These are phyloP conservation scores for Diaporthe sp. DNA, from an alignment of 2,329 filamentous ascomycete genomes.

Conservation along the genomic window DNA sequence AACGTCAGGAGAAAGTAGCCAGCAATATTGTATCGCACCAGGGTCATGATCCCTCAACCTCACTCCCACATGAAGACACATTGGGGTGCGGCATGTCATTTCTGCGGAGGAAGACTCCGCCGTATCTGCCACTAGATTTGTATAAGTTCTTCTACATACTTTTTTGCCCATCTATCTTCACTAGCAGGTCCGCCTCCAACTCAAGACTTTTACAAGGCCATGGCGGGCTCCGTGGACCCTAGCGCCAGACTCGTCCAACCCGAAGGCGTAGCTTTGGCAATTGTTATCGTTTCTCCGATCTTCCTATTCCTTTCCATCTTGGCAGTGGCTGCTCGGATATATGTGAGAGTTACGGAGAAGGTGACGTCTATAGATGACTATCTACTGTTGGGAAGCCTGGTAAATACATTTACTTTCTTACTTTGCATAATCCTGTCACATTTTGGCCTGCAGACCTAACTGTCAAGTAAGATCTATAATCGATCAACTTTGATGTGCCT, in stretches of 20 bases:
- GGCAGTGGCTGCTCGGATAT: constrained; percentile 12
- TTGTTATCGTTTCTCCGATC: constrained; percentile 7
- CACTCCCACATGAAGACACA: background rate
- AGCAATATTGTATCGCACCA: background rate
- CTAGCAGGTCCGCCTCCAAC: background rate
- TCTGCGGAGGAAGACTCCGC: background rate
- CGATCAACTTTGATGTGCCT: background rate
- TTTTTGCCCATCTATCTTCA: background rate
- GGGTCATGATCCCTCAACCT: background rate
- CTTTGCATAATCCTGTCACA: no score
- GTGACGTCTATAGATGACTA: constrained; percentile 12
- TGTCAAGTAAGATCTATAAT: background rate
- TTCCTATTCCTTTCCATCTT: constrained; percentile 18
- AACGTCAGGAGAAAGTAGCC: background rate
- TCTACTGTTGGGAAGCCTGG: constrained; percentile 12
- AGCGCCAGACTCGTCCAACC: background rate
- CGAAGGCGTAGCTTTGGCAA: constrained; percentile 26
- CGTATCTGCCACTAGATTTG: background rate
- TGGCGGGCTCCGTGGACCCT: background rate
- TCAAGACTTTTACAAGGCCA: background rate
- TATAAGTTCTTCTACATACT: background rate
- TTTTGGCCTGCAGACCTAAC: background rate
- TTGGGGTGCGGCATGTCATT: background rate
- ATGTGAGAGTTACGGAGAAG: constrained; percentile 17
- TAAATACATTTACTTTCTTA: background rate